Evolutionary conservation across 768 basidiomycete genomes (phyloP).

Genomic region (Tricholoma saponaceum): DNA sequence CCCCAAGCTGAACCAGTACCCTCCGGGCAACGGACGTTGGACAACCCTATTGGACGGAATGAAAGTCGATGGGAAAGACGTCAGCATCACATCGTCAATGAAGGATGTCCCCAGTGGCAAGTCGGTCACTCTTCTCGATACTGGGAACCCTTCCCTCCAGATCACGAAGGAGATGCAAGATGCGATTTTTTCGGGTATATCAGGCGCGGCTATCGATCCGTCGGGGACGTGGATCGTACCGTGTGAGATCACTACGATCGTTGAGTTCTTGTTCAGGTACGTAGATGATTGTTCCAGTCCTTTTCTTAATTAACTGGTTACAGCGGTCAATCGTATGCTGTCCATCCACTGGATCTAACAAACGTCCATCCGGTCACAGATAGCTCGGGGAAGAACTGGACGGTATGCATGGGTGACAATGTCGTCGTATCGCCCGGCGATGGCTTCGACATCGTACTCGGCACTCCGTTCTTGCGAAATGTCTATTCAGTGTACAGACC

Average conservation of each 20-base stretch:
- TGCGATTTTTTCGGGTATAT: slow-evolving; percentile 35
- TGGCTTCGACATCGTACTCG: slow-evolving; percentile 37
- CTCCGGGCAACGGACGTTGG: slow-evolving; percentile 33
- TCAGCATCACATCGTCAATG: slow-evolving; percentile 26
- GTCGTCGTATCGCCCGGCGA: slow-evolving; percentile 15
- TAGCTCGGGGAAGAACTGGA: slow-evolving; percentile 26
- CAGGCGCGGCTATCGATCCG: slow-evolving; percentile 27
- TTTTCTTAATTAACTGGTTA: not conserved
- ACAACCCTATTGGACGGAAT: slow-evolving; percentile 37
- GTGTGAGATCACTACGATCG: slow-evolving; percentile 27
- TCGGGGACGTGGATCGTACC: slow-evolving; percentile 36
- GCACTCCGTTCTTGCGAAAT: slow-evolving; percentile 43
- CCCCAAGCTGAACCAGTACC: slow-evolving; percentile 30
- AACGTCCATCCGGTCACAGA: slow-evolving; percentile 20
- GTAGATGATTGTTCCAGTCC: slow-evolving; percentile 17
- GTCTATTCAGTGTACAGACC: slow-evolving; percentile 37
- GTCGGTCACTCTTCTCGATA: slow-evolving; percentile 37
- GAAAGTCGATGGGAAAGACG: slow-evolving; percentile 24
- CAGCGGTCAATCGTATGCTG: slow-evolving; percentile 29
- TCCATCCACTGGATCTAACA: slow-evolving; percentile 43
- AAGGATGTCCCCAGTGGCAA: slow-evolving; percentile 24
- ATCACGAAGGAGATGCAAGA: slow-evolving; percentile 29
- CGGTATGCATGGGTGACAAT: slow-evolving; percentile 29
- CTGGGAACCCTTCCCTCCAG: slow-evolving; percentile 36
- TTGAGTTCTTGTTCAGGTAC: slow-evolving; percentile 37